Base-by-base conservation (phyloP, 345 rosid genomes). In the Salix arbutifolia region DNA sequence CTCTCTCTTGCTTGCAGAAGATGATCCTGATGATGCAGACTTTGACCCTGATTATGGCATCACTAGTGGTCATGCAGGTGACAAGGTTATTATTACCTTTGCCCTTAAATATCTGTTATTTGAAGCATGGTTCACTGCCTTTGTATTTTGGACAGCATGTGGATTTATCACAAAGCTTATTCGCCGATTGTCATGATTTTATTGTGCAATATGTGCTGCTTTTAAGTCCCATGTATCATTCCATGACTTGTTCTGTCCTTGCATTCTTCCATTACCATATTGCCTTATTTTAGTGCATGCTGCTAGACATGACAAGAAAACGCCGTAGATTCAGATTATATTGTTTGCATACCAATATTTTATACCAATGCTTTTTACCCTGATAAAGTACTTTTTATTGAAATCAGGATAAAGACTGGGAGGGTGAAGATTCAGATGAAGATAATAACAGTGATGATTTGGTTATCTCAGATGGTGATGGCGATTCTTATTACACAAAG, bases 21-120 rank as follows among this genome's bases (percentile, higher is more conserved):
- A 96, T 88, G 99, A 96, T 87, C 98, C 98, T 64, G 94, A 92
- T 80, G 99, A 96, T 84, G 97, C 89, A 26, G 99, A 96, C 80
- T 96, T 96, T 83, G 97, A 94, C 84, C 99, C 98, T 69, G 88
- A 91, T 74, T 82, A 82, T 77, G 90, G 86, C 76, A 87, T 65
- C 69, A 69, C 82, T 21, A 82, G 86, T 56, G 82, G 73, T 75
- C 87, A 73, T 58, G 44, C 80, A 38, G 85, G 81, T 69, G 84
- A 76, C 73, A 90, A 94, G 99, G 99, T 96, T 72, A 79, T 96
- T 74, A 79, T 58, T 61, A 67, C 67, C 44, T 23, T 61, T 74
- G 48, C 12, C 11, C 76, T 1, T 61, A 40, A 50, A 6, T 77
- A 40, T 44, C 64, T 76, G 50, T 76, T 18, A 12, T 38, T 1